phyloP scores from a whole-genome alignment of 1,284 basidiomycete species.

The Trametes hirsuta region DNA sequence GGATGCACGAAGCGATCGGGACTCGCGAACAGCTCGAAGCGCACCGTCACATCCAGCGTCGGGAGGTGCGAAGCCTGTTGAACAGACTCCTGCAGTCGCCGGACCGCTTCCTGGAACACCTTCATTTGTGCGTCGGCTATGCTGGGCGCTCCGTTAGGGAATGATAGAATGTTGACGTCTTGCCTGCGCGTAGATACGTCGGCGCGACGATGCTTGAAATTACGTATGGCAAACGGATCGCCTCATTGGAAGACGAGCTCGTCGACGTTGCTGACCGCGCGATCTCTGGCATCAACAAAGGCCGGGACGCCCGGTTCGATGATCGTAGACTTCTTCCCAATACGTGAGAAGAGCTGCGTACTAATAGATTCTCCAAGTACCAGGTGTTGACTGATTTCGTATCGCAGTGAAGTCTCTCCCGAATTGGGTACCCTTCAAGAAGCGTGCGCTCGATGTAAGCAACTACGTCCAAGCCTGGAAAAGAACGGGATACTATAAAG shows the following conservation, averaged over 20 bases:
- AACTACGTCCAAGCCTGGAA: constrained; percentile 14
- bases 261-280: constrained; percentile 47
- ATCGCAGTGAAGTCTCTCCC: constrained; percentile 20
- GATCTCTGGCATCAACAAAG: constrained; percentile 27
- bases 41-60: constrained; percentile 25
- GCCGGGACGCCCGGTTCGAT: constrained; percentile 15
- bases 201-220: constrained; percentile 23
- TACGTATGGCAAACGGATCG: constrained; percentile 30
- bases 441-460: constrained; percentile 11
- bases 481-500: constrained; percentile 22
- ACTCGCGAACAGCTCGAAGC: constrained; percentile 18
- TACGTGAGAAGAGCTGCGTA: constrained; percentile 16
- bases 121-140: constrained; percentile 3
- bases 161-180: constrained; percentile 2
- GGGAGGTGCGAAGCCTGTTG: constrained; percentile 28
- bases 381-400: no score
- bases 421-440: constrained; percentile 27
- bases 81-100: constrained; percentile 24
- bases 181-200: constrained; percentile 8
- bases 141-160: constrained; percentile 43
- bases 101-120: constrained; percentile 23
- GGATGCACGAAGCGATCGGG: constrained; percentile 33
- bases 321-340: constrained; percentile 31
- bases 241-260: constrained; percentile 27
- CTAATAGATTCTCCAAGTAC: background rate